Percentiles rank a stretch among this genome's conserved stretches.
These are phyloP conservation scores for Fusarium luffae DNA, from an alignment of 2,329 filamentous ascomycete genomes.

Conservation along the genomic window DNA sequence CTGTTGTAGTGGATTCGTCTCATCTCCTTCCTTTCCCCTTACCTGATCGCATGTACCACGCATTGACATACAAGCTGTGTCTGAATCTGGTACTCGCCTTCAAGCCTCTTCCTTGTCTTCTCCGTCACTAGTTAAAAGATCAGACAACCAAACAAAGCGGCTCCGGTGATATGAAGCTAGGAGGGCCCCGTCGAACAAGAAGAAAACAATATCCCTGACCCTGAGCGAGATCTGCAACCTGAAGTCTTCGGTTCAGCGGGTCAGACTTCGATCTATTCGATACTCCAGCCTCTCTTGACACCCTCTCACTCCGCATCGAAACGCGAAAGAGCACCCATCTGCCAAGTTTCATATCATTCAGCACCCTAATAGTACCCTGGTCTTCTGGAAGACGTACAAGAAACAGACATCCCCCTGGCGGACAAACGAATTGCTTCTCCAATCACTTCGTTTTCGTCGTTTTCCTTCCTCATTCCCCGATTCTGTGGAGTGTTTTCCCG, in stretches of 20 bases:
- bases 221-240: constrained; percentile 38
- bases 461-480: constrained; percentile 9
- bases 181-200: constrained; percentile 16
- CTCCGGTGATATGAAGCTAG: constrained; percentile 34
- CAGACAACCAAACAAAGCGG: constrained; percentile 25
- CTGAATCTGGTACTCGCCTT: constrained; percentile 31
- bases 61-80: constrained; percentile 25
- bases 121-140: constrained; percentile 26
- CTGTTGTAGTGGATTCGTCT: constrained; percentile 46
- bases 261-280: constrained; percentile 36
- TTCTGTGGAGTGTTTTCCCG: constrained; percentile 16
- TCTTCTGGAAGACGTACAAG: constrained; percentile 36
- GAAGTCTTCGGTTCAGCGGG: constrained; percentile 39
- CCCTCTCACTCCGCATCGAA: constrained; percentile 24
- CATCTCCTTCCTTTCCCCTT: constrained; percentile 42
- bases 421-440: constrained; percentile 27
- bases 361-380: constrained; percentile 26
- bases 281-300: constrained; percentile 26
- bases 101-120: constrained; percentile 12
- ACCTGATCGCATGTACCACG: constrained; percentile 34
- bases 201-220: constrained; percentile 30
- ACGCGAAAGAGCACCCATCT: constrained; percentile 34
- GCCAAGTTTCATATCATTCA: constrained; percentile 30
- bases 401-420: constrained; percentile 33
- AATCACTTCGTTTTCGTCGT: constrained; percentile 25